Percentiles rank a stretch among this genome's conserved stretches.
Conservation (phyloP, 108 stramenopile species). For the Skeletonema marinoi region DNA sequence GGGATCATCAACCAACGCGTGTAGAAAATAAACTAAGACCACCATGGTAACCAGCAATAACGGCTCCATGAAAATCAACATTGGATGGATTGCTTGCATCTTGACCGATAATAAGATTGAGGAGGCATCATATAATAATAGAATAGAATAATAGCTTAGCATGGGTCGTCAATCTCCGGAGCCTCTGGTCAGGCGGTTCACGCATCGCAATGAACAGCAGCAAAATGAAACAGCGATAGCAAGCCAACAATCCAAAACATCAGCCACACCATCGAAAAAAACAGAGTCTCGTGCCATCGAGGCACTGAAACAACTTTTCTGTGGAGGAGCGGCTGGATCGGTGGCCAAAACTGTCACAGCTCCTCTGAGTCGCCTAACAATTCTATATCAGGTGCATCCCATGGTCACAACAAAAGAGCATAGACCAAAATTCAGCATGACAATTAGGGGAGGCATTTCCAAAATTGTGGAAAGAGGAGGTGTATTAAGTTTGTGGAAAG, state of each 20-base stretch:
- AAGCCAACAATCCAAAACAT: not conserved
- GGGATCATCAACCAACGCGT: no score
- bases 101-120: no score
- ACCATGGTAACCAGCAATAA: no score
- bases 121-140: no score
- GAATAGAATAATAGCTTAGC: not conserved
- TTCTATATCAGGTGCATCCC: constrained; percentile 92
- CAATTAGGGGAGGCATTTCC: constrained; percentile 59
- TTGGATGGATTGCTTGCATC: not conserved
- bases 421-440: constrained; percentile 83
- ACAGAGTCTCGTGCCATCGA: constrained; percentile 61
- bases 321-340: constrained; percentile 93
- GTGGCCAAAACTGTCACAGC: constrained; percentile 94
- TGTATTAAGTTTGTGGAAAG: constrained; percentile 86
- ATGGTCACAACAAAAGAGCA: constrained; percentile 87
- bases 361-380: constrained; percentile 87
- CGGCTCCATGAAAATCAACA: no score
- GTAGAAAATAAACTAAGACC: no score
- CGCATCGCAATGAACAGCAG: not conserved
- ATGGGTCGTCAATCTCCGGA: constrained; percentile 37
- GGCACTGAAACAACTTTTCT: constrained; percentile 87
- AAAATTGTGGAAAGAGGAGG: constrained; percentile 91
- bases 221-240: not conserved
- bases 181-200: constrained; percentile 21
- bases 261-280: constrained; percentile 2